Conservation (phyloP, 2,329 filamentous ascomycete genomes). For the Septoria petroselini region DNA sequence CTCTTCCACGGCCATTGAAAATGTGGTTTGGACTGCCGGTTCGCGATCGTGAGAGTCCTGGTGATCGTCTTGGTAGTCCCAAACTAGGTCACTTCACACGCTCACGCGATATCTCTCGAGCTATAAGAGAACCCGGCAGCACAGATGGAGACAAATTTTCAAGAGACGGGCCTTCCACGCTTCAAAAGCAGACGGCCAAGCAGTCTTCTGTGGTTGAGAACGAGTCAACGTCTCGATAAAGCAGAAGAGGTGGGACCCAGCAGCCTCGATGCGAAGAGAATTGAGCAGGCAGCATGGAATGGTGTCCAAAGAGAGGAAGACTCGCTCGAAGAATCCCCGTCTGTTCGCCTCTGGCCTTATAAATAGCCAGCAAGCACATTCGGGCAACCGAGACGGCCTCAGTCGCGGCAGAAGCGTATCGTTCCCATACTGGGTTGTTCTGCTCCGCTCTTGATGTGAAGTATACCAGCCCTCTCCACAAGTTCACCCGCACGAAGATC, state of each 20-base stretch:
- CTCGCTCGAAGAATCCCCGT: conserved; percentile 1
- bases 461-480: conserved; percentile 6
- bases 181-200: conserved; percentile 3
- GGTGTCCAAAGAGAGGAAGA: conserved; percentile 2
- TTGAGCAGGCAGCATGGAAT: background rate
- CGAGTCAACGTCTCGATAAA: conserved; percentile 3
- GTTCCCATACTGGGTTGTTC: background rate
- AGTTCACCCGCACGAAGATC: conserved; percentile 3
- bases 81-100: background rate
- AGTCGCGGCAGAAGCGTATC: background rate
- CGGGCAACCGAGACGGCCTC: conserved; percentile 1
- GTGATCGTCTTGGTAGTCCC: background rate
- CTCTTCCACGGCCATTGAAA: too few relatives aligned
- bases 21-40: too few relatives aligned
- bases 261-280: background rate
- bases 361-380: conserved; percentile 7
- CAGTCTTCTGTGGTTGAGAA: conserved; percentile 1
- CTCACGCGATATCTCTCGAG: background rate
- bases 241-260: conserved; percentile 1
- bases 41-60: too few relatives aligned
- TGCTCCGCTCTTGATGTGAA: background rate
- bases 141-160: background rate
- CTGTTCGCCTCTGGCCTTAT: conserved; percentile 7
- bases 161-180: background rate
- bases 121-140: background rate